Conservation (phyloP, 2,329 filamentous ascomycete genomes). For the Sporothrix mexicana region DNA sequence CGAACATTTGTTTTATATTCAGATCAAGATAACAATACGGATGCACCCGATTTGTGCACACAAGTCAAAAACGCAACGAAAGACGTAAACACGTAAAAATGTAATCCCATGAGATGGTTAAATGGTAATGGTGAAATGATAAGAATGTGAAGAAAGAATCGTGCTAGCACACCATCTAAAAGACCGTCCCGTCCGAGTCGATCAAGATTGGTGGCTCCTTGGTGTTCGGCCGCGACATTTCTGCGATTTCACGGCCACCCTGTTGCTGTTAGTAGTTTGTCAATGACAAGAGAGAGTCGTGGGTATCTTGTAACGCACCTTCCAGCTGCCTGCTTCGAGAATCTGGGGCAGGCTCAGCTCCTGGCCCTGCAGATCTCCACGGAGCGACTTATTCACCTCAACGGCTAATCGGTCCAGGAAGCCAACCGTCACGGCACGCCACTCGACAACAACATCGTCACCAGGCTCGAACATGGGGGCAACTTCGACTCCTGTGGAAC, state of each 20-base stretch:
- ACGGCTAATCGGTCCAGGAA: conserved; percentile 61
- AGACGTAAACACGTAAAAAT: background rate
- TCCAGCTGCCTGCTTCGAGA: conserved; percentile 96
- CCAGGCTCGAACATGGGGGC: conserved; percentile 64
- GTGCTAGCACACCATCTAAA: conserved; percentile 48
- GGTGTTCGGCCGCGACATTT: conserved; percentile 93
- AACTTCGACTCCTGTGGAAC: conserved; percentile 64
- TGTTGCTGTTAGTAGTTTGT: conserved; percentile 40
- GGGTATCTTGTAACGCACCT: conserved; percentile 63
- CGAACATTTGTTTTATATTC: conserved; percentile 16
- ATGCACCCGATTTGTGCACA: conserved; percentile 21
- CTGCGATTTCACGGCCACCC: conserved; percentile 94
- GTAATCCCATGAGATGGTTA: background rate
- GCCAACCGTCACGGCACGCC: conserved; percentile 68
- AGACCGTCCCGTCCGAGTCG: conserved; percentile 93
- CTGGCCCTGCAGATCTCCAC: conserved; percentile 66
- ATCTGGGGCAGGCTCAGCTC: conserved; percentile 85
- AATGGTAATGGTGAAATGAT: too few species aligned
- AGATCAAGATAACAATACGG: background rate
- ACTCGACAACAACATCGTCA: conserved; percentile 68
- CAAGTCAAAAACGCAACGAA: background rate
- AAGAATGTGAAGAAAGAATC: background rate
- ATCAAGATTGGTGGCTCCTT: conserved; percentile 97
- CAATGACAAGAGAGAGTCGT: background rate
- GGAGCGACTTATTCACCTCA: conserved; percentile 67